phyloP scores from a whole-genome alignment of 2,329 filamentous ascomycete species.

The Xylaria sp. region DNA sequence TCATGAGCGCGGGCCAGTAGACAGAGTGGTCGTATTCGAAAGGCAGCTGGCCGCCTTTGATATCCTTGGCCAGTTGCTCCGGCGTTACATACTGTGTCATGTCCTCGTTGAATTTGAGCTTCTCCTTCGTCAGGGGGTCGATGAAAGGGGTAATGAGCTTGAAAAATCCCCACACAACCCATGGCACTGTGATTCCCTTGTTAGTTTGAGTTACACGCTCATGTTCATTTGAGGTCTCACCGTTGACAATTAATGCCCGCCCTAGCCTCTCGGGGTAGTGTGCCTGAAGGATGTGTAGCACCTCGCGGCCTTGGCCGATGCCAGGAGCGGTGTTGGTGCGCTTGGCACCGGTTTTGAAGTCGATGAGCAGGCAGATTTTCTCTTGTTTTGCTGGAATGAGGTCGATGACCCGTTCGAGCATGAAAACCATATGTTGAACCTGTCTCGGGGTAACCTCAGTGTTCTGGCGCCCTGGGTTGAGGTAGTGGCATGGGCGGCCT shows the following conservation, averaged over 20 bases:
- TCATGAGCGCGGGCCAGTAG: conserved; percentile 88
- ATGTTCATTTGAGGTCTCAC: conserved; percentile 53
- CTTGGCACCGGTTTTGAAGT: conserved; percentile 82
- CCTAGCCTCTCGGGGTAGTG: conserved; percentile 95
- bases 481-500: conserved; percentile 86
- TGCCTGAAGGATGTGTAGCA: conserved; percentile 89
- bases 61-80: conserved; percentile 80
- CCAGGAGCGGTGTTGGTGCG: conserved; percentile 73
- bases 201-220: conserved; percentile 18
- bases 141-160: conserved; percentile 96
- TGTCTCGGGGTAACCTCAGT: conserved; percentile 85
- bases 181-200: conserved; percentile 68
- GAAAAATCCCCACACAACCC: conserved; percentile 92
- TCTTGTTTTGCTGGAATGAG: conserved; percentile 88
- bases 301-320: conserved; percentile 77
- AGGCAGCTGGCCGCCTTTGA: conserved; percentile 76
- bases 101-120: conserved; percentile 97
- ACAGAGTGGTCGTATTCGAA: conserved; percentile 88
- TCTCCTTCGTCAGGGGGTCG: conserved; percentile 89
- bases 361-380: conserved; percentile 84
- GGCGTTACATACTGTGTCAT: conserved; percentile 80
- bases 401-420: conserved; percentile 89
- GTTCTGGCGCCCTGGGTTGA: conserved; percentile 90
- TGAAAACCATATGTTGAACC: conserved; percentile 92
- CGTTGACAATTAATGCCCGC: conserved; percentile 85